Conservation (phyloP, 176 grass and related monocot species). For the Phragmites australis region DNA sequence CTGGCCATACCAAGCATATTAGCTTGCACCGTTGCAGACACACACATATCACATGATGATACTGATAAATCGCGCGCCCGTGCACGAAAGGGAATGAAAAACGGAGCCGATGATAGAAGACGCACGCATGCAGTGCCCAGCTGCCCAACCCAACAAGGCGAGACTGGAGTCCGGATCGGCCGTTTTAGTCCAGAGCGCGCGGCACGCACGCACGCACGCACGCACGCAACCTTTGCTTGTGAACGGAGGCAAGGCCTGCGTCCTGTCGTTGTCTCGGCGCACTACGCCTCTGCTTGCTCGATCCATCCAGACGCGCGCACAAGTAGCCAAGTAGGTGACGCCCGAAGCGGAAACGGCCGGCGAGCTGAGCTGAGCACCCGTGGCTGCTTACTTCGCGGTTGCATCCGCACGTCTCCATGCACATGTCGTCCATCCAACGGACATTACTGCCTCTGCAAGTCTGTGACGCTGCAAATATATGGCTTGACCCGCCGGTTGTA, state of each 20-base stretch:
- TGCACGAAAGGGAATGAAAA: background rate
- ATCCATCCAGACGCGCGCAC: background rate
- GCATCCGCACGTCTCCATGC: background rate
- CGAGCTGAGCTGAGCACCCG: background rate
- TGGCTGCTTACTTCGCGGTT: background rate
- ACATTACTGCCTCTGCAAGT: background rate
- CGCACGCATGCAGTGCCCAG: background rate
- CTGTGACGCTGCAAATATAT: background rate
- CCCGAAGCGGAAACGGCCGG: background rate
- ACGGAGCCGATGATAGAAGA: background rate
- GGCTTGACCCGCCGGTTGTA: background rate
- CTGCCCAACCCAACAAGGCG: constrained; percentile 9
- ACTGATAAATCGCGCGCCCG: background rate
- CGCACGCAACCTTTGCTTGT: background rate
- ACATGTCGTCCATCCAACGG: background rate
- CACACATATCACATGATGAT: background rate
- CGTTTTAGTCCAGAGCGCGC: background rate
- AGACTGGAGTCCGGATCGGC: no score
- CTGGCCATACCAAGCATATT: no score
- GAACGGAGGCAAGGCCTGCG: background rate
- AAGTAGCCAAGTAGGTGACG: background rate
- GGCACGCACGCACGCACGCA: no score
- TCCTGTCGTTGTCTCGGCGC: background rate
- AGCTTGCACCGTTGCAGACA: no score
- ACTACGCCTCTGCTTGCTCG: background rate